Conservation (phyloP, 176 grass and related monocot species). For the Lolium rigidum region DNA sequence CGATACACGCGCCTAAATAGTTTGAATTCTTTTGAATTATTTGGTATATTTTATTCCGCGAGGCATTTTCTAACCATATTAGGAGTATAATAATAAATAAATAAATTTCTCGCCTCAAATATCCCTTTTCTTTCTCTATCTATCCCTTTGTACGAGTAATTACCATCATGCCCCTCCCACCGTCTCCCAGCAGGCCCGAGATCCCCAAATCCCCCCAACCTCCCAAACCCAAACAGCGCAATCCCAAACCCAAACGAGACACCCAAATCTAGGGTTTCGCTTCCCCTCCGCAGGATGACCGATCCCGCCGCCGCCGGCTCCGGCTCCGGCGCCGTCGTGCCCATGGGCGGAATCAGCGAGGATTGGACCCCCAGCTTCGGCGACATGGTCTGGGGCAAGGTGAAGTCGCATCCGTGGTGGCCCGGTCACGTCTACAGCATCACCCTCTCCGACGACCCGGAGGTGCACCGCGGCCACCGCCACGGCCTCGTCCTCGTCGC, state of each 20-base stretch:
- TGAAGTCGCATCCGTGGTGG: constrained; percentile 99
- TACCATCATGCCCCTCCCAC: not conserved
- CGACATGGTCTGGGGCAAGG: constrained; percentile 98
- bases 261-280: constrained; percentile 53
- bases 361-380: constrained; percentile 48
- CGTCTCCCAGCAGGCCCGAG: not conserved
- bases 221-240: constrained; percentile 16
- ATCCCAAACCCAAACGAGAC: constrained; percentile 32
- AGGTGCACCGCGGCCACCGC: constrained; percentile 54
- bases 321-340: constrained; percentile 26
- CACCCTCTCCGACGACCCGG: constrained; percentile 55
- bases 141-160: not conserved
- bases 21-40: not conserved
- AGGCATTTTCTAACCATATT: not conserved
- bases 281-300: constrained; percentile 51
- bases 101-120: not conserved
- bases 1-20: not conserved
- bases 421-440: constrained; percentile 86
- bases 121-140: not conserved
- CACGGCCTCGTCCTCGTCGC: constrained; percentile 81
- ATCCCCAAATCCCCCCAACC: not conserved
- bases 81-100: too few relatives aligned
- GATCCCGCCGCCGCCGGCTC: constrained; percentile 34
- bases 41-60: not conserved
- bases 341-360: not conserved